Base-by-base conservation (phyloP, 2,329 filamentous ascomycete genomes). In the Alternaria hordeiaustralica region DNA sequence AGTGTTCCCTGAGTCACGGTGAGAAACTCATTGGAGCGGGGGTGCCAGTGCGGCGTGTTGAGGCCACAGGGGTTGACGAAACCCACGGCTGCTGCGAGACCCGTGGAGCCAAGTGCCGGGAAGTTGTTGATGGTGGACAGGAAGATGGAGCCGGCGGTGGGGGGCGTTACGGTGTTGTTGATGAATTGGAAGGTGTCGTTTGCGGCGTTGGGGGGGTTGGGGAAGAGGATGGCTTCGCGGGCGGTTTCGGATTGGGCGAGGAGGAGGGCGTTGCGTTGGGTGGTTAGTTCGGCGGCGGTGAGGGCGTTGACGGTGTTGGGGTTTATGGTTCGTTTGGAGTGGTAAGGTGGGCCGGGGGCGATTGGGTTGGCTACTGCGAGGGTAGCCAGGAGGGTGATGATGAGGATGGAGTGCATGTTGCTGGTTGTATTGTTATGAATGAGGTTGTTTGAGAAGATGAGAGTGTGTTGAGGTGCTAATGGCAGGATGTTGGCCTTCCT, bases 101-200 rank as follows among this genome's bases (percentile, higher is more conserved):
- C 82, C 5, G 84, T 86, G 51, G 84, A 82, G 20, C 87, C 84
- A 20, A 88, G 83, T 25, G 86, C 85, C 3, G 87, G 87, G 77
- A 88, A 88, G 36, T 82, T 84, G 77, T 85, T 84, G 72, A 86
- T 82, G 79, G 87, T 87, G 47, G 86, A 85, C 20, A 82, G 79
- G 41, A 86, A 77, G 64, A 87, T 80, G 69, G 85, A 80, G 44
- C 85, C 85, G 43, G 84, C 85, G 2, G 69, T 71, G 2, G 68
- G 66, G 5, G 69, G 43, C 47, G 78, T 75, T 61, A 83, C 81
- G 13, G 68, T 78, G 70, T 75, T 78, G 65, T 72, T 68, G 55
- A 71, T 65, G 57, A 70, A 71, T 28, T 71, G 69, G 51, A 70
- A 71, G 10, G 69, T 70, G 55, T 63, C 63, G 54, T 71, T 71